Evolutionary conservation across 257 asterid species (phyloP).

Genomic region (Pogostemon cablin): DNA sequence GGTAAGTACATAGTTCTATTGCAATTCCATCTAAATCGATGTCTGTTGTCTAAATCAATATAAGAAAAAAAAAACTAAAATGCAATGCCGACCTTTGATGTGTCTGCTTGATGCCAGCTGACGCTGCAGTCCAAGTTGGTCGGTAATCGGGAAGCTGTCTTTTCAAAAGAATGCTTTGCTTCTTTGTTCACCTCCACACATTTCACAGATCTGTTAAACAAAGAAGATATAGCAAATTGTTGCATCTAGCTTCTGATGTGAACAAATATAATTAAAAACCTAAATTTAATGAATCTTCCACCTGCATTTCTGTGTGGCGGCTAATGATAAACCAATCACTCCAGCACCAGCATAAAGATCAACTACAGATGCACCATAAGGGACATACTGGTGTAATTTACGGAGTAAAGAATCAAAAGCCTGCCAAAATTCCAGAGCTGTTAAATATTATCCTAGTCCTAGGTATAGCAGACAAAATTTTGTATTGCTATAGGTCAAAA

Average conservation of each 20-base stretch:
- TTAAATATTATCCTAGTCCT: constrained; percentile 16
- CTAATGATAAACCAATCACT: constrained; percentile 91
- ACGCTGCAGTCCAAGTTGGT: constrained; percentile 57
- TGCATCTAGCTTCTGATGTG: constrained; percentile 13
- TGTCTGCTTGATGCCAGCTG: constrained; percentile 96
- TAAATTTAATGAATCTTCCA: constrained; percentile 33
- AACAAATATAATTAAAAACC: constrained; percentile 22
- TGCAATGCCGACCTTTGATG: constrained; percentile 63
- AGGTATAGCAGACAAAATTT: constrained; percentile 14
- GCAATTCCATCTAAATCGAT: neutral
- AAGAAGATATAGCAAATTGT: neutral
- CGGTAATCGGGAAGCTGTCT: constrained; percentile 83
- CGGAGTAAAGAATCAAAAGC: constrained; percentile 87
- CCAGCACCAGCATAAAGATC: constrained; percentile 99
- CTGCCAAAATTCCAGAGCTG: constrained; percentile 45
- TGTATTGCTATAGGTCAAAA: constrained; percentile 22
- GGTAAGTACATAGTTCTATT: constrained; percentile 11
- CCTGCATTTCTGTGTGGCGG: constrained; percentile 87
- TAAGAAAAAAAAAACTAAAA: constrained; percentile 17
- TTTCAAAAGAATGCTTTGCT: constrained; percentile 78
- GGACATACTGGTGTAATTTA: constrained; percentile 77
- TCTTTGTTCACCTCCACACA: constrained; percentile 96
- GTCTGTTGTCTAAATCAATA: constrained; percentile 14
- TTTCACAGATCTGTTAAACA: constrained; percentile 72
- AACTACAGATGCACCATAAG: constrained; percentile 81